Evolutionary conservation across 129 eudicot species (phyloP).

Genomic region (Pseudognaphalium luteoalbum): DNA sequence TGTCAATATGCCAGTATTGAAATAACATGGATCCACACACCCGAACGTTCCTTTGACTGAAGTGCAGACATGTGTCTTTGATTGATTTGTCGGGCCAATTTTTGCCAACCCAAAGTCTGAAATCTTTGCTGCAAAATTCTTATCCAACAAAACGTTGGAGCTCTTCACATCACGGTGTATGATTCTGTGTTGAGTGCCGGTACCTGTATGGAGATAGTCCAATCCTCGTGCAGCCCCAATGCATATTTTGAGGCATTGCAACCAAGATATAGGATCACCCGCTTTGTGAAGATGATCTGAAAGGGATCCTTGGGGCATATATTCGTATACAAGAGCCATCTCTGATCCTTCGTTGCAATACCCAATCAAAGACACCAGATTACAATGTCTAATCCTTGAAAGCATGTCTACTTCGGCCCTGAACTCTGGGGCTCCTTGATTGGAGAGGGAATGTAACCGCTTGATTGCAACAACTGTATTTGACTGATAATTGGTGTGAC

Average conservation of each 20-base stretch:
- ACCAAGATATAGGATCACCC: background rate
- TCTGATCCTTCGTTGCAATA: too few species aligned
- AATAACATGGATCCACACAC: conserved; percentile 11
- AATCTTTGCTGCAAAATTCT: conserved; percentile 5
- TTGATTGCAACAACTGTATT: conserved; percentile 6
- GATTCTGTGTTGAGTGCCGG: background rate
- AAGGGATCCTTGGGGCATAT: conserved; percentile 17
- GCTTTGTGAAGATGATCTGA: conserved; percentile 11
- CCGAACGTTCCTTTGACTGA: conserved; percentile 13
- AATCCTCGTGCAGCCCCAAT: conserved; percentile 17
- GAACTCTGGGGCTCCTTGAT: background rate
- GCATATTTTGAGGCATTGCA: conserved; percentile 18
- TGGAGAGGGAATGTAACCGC: background rate
- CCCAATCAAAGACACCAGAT: too few species aligned
- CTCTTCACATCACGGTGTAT: conserved; percentile 25
- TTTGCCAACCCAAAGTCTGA: conserved; percentile 20
- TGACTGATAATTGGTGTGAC: background rate
- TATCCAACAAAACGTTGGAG: conserved; percentile 15
- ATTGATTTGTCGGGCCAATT: background rate
- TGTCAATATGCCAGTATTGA: conserved; percentile 1
- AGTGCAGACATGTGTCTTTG: background rate
- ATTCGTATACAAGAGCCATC: background rate
- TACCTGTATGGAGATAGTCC: background rate
- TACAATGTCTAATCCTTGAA: background rate
- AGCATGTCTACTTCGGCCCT: conserved; percentile 12